Percentiles rank a stretch among this genome's conserved stretches.
These are phyloP conservation scores for Rosa chinensis DNA, from an alignment of 306 rosid species.

Conservation along the genomic window DNA sequence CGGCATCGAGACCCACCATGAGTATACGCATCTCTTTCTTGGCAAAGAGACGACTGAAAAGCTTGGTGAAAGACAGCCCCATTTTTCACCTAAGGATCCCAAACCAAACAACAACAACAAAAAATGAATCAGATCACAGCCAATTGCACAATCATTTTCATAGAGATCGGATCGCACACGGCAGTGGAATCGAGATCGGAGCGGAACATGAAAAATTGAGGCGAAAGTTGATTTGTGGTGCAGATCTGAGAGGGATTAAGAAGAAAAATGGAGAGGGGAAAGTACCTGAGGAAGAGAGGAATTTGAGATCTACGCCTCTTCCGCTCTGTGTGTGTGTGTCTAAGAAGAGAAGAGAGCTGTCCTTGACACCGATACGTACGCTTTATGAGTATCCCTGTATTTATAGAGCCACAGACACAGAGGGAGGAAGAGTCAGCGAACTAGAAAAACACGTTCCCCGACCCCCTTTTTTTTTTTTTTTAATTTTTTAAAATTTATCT, in stretches of 20 bases:
- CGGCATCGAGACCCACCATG: constrained; percentile 96
- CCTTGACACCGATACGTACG: constrained; percentile 7
- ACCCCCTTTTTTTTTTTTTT: not conserved
- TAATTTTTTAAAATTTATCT: not conserved
- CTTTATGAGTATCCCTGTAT: not conserved
- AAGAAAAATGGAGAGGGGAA: not conserved
- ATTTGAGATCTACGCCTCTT: not conserved
- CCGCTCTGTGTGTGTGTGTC: not conserved
- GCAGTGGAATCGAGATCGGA: constrained; percentile 10
- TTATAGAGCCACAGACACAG: not conserved
- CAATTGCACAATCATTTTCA: not conserved
- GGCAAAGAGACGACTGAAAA: constrained; percentile 84
- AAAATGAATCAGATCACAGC: not conserved
- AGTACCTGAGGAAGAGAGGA: constrained; percentile 37
- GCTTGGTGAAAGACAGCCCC: constrained; percentile 93
- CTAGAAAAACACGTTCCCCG: not conserved
- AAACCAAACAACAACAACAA: not conserved
- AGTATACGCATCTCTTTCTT: constrained; percentile 95
- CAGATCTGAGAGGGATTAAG: not conserved
- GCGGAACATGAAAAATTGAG: not conserved
- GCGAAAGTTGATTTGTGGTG: not conserved
- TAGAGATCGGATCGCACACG: not conserved
- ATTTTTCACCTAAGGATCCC: constrained; percentile 40
- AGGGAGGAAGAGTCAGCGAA: not conserved
- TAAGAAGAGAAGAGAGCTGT: constrained; percentile 14